Evolutionary conservation across 805 yeast genomes (phyloP), one percentile per base, ranked within the genome.

Genomic region (Torulaspora microellipsoides): DNA sequence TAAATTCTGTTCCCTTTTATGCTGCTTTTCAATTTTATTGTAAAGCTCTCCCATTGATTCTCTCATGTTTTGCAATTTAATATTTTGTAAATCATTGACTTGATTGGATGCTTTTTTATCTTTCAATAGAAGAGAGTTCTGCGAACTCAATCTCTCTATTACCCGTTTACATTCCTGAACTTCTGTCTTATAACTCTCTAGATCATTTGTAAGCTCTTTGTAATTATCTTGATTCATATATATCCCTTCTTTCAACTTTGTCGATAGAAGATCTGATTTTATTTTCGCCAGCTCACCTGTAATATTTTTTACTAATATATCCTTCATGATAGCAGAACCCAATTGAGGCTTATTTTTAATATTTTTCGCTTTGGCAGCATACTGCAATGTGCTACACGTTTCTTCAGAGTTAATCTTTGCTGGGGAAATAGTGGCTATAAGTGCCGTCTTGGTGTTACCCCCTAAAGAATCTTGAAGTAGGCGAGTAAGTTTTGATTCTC

Each of bases 371-470:
- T 89, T 80, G 41, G 81, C 78, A 3, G 96, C 96, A 62, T 89
- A 89, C 51, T 87, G 93, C 40, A 89, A 70, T 0, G 96, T 89
- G 52, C 93, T 84, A 34, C 83, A 61, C 0, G 96, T 85, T 60
- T 89, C 96, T 25, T 84, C 90, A n/a, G 79, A 67, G 47, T 83
- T 85, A 25, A 78, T 70, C 46, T 75, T 75, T 0, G 95, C 95
- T 0, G 96, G 95, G 7, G 95, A 85, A 2, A 89, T 75, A 0
- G 95, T 89, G 1, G 96, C 95, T 20, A 89, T 85, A 43, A 89
- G 72, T 27, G 90, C 82, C 0, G 97, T 89, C 56, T 85, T 84
- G 0, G 96, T 88, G 43, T 80, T 74, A 1, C 96, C 96, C 2
- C 97, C 97, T 3, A 90, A 69, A 0, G 90, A 83, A 55, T 85